These are phyloP conservation scores for Trichoderma semiorbis DNA, from an alignment of 2,329 filamentous ascomycete genomes.

Conservation along the genomic window DNA sequence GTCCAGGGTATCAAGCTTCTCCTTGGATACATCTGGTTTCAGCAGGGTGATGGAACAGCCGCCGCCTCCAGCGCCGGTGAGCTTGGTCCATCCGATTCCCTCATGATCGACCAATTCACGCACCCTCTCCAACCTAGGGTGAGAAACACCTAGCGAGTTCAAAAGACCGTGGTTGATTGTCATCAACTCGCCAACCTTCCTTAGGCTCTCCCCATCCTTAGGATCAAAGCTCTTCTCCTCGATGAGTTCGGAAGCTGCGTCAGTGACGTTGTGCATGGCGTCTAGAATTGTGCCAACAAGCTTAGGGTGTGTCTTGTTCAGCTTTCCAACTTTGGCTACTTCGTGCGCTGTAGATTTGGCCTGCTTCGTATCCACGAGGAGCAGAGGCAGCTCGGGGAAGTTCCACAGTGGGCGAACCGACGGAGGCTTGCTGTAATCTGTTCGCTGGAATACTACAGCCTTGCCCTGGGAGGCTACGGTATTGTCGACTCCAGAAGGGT, in stretches of 20 bases:
- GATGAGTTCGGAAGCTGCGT: constrained; percentile 53
- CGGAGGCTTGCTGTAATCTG: constrained; percentile 73
- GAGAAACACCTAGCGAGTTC: constrained; percentile 87
- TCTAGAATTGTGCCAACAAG: constrained; percentile 80
- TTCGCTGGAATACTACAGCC: constrained; percentile 84
- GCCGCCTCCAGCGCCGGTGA: constrained; percentile 92
- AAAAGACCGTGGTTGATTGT: constrained; percentile 91
- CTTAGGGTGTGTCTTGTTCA: constrained; percentile 69
- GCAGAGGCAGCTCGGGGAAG: constrained; percentile 86
- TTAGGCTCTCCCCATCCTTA: constrained; percentile 59
- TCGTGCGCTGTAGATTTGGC: constrained; percentile 80
- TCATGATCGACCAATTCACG: constrained; percentile 87
- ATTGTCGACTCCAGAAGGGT: constrained; percentile 95
- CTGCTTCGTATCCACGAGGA: constrained; percentile 86
- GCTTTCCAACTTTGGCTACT: constrained; percentile 76
- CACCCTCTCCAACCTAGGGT: constrained; percentile 87
- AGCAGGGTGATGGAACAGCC: constrained; percentile 93
- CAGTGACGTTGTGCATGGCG: constrained; percentile 73
- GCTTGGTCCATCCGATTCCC: constrained; percentile 92
- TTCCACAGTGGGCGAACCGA: constrained; percentile 72
- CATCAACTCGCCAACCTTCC: constrained; percentile 80
- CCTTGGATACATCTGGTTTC: constrained; percentile 57
- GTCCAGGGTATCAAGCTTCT: constrained; percentile 62
- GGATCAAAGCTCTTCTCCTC: constrained; percentile 64
- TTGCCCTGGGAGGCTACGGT: constrained; percentile 92